These are phyloP conservation scores for Fonsecaea pedrosoi DNA, from an alignment of 2,329 filamentous ascomycete genomes.

Conservation along the genomic window DNA sequence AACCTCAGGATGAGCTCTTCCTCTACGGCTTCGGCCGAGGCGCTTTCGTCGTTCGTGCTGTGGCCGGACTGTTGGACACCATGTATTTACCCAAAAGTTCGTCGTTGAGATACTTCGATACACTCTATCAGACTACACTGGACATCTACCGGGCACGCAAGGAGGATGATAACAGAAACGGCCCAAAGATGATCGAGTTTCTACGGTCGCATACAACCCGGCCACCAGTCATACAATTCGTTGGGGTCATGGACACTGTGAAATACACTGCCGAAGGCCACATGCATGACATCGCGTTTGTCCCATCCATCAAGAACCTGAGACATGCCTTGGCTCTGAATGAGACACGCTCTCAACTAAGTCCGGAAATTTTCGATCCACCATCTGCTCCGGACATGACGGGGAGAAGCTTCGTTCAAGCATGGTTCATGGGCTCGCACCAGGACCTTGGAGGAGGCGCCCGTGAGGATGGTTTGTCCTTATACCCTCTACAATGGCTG, in stretches of 20 bases:
- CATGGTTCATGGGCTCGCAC: slow-evolving; percentile 51
- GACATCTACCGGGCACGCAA: slow-evolving; percentile 36
- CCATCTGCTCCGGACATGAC: slow-evolving; percentile 34
- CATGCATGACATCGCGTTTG: slow-evolving; percentile 44
- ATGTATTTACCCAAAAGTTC: slow-evolving; percentile 40
- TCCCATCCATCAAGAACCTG: slow-evolving; percentile 46
- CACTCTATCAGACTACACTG: slow-evolving; percentile 42
- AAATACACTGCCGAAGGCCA: slow-evolving; percentile 42
- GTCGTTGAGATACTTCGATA: slow-evolving; percentile 42
- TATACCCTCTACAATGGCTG: slow-evolving; percentile 55
- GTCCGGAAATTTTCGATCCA: slow-evolving; percentile 40
- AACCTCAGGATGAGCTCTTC: slow-evolving; percentile 49
- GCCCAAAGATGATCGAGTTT: slow-evolving; percentile 34
- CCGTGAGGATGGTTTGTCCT: slow-evolving; percentile 47
- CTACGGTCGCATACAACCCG: slow-evolving; percentile 33
- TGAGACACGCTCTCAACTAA: slow-evolving; percentile 45
- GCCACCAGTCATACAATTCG: slow-evolving; percentile 47
- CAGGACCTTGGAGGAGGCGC: slow-evolving; percentile 49
- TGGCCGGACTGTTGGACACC: slow-evolving; percentile 49
- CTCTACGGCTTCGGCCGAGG: slow-evolving; percentile 52
- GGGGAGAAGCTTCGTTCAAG: slow-evolving; percentile 45
- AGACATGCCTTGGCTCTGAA: slow-evolving; percentile 51
- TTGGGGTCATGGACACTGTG: slow-evolving; percentile 50
- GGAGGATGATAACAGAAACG: slow-evolving; percentile 36
- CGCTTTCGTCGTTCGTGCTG: slow-evolving; percentile 50